Percentiles rank a stretch among this genome's conserved stretches.
Evolutionary conservation across 1,284 basidiomycete species (phyloP).

Genomic region (Sporisorium iseilematis-ciliati): DNA sequence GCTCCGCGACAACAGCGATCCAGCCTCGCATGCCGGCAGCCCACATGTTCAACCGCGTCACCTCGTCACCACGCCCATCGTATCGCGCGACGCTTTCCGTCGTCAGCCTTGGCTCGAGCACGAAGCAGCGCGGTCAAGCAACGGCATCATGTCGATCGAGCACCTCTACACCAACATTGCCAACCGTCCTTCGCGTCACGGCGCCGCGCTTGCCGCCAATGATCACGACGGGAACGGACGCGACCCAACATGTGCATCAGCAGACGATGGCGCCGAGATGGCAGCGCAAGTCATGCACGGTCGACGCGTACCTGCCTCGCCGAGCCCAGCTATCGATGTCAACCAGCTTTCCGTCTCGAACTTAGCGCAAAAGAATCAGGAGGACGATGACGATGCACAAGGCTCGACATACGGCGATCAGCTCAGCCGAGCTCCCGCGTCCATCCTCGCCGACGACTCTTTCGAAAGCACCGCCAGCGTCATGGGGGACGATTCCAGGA

Average conservation of each 20-base stretch:
- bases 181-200: conserved; percentile 12
- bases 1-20: conserved; percentile 44
- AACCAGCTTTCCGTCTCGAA: conserved; percentile 39
- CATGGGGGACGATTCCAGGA: conserved; percentile 34
- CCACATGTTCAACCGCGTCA: conserved; percentile 37
- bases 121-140: conserved; percentile 3
- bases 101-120: conserved; percentile 36
- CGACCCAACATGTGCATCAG: not conserved
- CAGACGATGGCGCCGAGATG: conserved; percentile 6
- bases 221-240: not conserved
- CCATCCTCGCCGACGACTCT: conserved; percentile 42
- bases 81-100: conserved; percentile 50
- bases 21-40: conserved; percentile 31
- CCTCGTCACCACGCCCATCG: conserved; percentile 39
- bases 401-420: conserved; percentile 11
- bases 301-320: conserved; percentile 18
- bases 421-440: conserved; percentile 19
- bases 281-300: not conserved
- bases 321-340: conserved; percentile 38
- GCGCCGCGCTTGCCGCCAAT: conserved; percentile 1
- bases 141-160: conserved; percentile 40
- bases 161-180: conserved; percentile 24
- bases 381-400: conserved; percentile 24
- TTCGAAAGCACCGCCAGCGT: conserved; percentile 43
- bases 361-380: conserved; percentile 38